Base-by-base conservation (phyloP, 2,329 filamentous ascomycete species). In the Alternaria triticina region DNA sequence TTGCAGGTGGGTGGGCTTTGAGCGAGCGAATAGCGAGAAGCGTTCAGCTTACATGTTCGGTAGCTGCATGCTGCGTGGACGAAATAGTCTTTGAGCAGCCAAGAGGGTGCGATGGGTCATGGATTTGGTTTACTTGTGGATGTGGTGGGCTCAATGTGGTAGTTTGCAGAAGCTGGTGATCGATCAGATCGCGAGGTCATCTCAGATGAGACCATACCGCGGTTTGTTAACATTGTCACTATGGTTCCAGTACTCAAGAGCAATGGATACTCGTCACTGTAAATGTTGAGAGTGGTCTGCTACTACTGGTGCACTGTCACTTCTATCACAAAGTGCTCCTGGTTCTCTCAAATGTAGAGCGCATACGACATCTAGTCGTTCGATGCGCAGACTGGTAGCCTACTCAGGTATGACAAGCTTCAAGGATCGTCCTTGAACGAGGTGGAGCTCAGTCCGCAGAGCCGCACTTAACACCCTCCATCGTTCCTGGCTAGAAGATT, bases 231-330 rank as follows among this genome's bases (percentile, higher is more conserved):
- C n/a, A n/a, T n/a, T n/a, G n/a, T n/a, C n/a, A n/a, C n/a, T n/a
- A n/a, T n/a, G n/a, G n/a, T n/a, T 22, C 2, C 20, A 22, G 20
- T 22, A 22, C 20, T 22, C 20, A 22, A 22, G 20, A 22, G 20
- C 20, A 22, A 22, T 22, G 20, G 20, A 3, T 3, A 22, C 4
- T 22, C 20, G 20, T 40, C 9, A 15, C 15, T 40, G 33, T 40
- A 8, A 4, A 40, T 40, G 15, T 40, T n/a, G 9, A 15, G n/a
- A n/a, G 1, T 8, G 15, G 0, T 3, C 15, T 9, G n/a, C 0
- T 40, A 40, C 8, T 40, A 40, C 2, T 13, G n/a, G 11, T 17
- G 9, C 20, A 44, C 40, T 22, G 5, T 44, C 17, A 44, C 3
- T 44, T 13, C 6, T 44, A 22, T 22, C 20, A 4, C 20, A 22